These are phyloP conservation scores for Escallonia rubra DNA, from an alignment of 129 eudicot genomes.

Conservation along the genomic window DNA sequence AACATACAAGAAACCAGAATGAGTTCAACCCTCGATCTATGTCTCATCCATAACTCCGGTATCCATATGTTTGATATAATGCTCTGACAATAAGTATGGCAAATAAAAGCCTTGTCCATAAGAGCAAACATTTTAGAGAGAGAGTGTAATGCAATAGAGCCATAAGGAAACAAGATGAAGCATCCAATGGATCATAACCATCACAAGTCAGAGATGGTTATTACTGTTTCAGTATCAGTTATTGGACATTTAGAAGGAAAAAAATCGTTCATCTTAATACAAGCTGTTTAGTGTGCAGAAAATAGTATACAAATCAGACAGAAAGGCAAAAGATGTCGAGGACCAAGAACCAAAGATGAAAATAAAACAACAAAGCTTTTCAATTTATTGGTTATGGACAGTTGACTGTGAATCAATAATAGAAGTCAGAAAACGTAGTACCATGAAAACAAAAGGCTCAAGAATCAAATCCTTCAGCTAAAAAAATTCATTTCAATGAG, in stretches of 20 bases:
- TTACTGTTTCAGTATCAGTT: too few relatives aligned
- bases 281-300: too few relatives aligned
- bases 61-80: too few relatives aligned
- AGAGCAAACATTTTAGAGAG: neutral
- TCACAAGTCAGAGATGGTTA: too few relatives aligned
- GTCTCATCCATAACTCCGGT: too few relatives aligned
- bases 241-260: too few relatives aligned
- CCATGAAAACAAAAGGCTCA: neutral
- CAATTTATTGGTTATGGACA: slow-evolving; percentile 20
- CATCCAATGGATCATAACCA: too few relatives aligned
- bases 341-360: slow-evolving; percentile 8
- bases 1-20: too few relatives aligned
- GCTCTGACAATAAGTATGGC: neutral
- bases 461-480: neutral
- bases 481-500: slow-evolving; percentile 10
- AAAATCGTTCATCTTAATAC: too few relatives aligned
- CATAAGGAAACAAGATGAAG: too few relatives aligned
- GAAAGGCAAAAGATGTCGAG: neutral
- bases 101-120: neutral
- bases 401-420: slow-evolving; percentile 15
- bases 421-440: neutral
- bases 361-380: slow-evolving; percentile 15
- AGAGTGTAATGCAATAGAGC: too few relatives aligned
- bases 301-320: neutral
- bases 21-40: too few relatives aligned